Evolutionary conservation across 768 basidiomycete genomes (phyloP), one percentile per base, ranked within the genome.

Genomic region (Kwoniella newhampshirensis): DNA sequence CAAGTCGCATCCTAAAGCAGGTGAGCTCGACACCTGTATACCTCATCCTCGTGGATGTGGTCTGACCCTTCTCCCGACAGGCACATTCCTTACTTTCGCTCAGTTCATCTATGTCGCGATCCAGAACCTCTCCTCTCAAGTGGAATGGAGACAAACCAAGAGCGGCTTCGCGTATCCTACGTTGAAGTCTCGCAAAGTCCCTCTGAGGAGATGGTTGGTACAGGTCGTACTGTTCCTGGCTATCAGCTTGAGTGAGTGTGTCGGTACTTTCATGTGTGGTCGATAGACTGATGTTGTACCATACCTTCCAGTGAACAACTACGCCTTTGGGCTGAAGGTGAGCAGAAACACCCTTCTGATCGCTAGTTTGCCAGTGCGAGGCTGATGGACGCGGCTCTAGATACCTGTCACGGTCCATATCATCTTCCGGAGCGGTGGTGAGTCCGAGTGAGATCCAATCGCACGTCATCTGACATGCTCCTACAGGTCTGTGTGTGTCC

Each of bases 381-480:
- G 28, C 15, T 54, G 8, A 32, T 18, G n/a, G n/a, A n/a, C n/a
- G n/a, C n/a, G n/a, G n/a, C 30, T 40, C n/a, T 30, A 85, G 45
- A 86, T 91, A 0, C 89, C 88, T 3, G 78, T 90, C 43, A 84
- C 87, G 1, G 77, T 92, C 2, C 83, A 89, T 63, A 91, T 92
- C 63, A 85, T 92, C 25, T 89, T 91, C 74, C 84, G 90, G 35
- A 89, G 88, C 48, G 88, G 87, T 37, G 88, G 89, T 86, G 51
- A 52, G 78, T 66, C 15, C 18, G 51, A 30, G 27, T 21, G 4
- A 13, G 18, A 46, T 18, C 53, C 37, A 35, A 46, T 23, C 6
- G 21, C 18, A n/a, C n/a, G n/a, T n/a, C n/a, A n/a, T n/a, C n/a
- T n/a, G n/a, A n/a, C 49, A 23, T 27, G 32, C 17, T 25, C 46